Percentiles rank a stretch among this genome's conserved stretches.
phyloP scores from a whole-genome alignment of 2,329 filamentous ascomycete genomes.

The Macrophomina pseudophaseolina region DNA sequence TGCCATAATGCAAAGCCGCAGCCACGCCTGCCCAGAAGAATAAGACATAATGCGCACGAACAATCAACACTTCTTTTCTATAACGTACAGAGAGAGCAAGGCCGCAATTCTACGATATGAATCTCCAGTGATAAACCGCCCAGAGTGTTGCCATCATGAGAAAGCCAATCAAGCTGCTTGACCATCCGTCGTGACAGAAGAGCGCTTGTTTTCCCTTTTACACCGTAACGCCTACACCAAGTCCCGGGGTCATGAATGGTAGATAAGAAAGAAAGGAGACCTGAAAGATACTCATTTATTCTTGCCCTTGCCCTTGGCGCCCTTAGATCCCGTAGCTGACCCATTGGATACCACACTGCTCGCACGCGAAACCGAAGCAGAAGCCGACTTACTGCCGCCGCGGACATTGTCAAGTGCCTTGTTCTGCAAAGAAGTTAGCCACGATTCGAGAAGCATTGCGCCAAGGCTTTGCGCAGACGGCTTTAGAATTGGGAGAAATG shows the following conservation, averaged over 20 bases:
- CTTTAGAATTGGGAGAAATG: no score
- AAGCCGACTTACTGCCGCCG: constrained; percentile 75
- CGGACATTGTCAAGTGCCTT: constrained; percentile 92
- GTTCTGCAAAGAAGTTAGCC: constrained; percentile 65
- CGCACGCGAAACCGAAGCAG: constrained; percentile 78
- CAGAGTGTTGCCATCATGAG: constrained; percentile 2
- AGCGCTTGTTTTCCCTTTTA: constrained; percentile 1
- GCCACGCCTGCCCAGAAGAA: no score
- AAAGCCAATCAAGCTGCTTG: neutral
- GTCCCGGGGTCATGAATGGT: neutral
- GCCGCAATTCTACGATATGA: constrained; percentile 9
- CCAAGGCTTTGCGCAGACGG: no score
- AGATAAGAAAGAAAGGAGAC: neutral
- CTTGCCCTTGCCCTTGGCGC: constrained; percentile 51
- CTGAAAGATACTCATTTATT: constrained; percentile 49
- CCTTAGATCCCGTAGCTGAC: constrained; percentile 55
- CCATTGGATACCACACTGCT: constrained; percentile 83
- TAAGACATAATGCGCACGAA: neutral
- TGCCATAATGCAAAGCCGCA: no score
- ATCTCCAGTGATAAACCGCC: constrained; percentile 10
- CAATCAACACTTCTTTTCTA: constrained; percentile 16
- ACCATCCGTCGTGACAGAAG: neutral
- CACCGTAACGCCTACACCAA: constrained; percentile 11
- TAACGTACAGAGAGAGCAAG: constrained; percentile 18
- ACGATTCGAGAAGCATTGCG: no score